Evolutionary conservation across 768 basidiomycete species (phyloP).

Genomic region (Suillus tomentosus): DNA sequence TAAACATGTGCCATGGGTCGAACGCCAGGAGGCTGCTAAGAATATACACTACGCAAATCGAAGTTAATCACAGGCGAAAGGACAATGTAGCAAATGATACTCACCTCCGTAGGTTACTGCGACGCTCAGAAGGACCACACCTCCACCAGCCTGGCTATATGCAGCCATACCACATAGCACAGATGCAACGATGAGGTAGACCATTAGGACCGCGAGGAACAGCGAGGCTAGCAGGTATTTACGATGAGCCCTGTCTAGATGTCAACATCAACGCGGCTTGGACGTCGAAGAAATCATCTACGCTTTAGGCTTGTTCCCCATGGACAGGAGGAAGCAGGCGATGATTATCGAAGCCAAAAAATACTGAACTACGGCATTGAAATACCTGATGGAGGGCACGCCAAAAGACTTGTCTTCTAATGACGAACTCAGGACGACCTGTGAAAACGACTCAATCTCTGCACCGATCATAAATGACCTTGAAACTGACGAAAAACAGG

Average conservation of each 20-base stretch:
- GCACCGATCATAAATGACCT: not conserved
- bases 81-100: constrained; percentile 19
- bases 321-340: constrained; percentile 90
- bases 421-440: constrained; percentile 89
- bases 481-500: constrained; percentile 78
- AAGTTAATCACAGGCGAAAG: constrained; percentile 11
- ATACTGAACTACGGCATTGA: constrained; percentile 81
- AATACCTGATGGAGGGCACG: constrained; percentile 62
- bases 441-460: constrained; percentile 8
- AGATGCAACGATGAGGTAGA: constrained; percentile 83
- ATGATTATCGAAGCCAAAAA: constrained; percentile 81
- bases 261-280: constrained; percentile 10
- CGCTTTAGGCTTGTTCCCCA: constrained; percentile 94
- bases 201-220: constrained; percentile 73
- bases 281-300: constrained; percentile 33
- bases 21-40: constrained; percentile 79
- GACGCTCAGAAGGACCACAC: constrained; percentile 83
- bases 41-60: constrained; percentile 58
- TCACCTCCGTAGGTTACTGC: constrained; percentile 81
- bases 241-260: constrained; percentile 22
- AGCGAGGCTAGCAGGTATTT: constrained; percentile 86
- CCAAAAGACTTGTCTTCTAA: constrained; percentile 74
- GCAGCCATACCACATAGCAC: constrained; percentile 80
- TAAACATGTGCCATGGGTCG: constrained; percentile 96
- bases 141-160: constrained; percentile 60